Evolutionary conservation across 2,329 filamentous ascomycete species (phyloP).

Genomic region (Aureobasidium sp.): DNA sequence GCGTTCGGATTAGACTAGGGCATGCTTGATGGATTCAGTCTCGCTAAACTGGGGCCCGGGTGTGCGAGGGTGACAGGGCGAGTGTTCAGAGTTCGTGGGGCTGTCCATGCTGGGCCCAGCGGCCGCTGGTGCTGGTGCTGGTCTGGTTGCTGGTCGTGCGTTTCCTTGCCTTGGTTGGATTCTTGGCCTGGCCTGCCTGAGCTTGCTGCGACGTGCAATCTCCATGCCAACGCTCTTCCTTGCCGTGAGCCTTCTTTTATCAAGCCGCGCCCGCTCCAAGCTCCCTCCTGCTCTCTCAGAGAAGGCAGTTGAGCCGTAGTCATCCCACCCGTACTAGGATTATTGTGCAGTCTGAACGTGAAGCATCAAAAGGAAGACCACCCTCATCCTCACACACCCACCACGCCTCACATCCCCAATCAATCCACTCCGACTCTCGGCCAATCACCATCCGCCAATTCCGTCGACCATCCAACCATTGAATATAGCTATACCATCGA

Average conservation of each 20-base stretch:
- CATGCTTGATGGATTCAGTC: conserved; percentile 2
- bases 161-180: conserved; percentile 11
- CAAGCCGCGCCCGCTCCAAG: conserved; percentile 9
- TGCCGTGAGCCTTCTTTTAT: conserved; percentile 12
- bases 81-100: conserved; percentile 12
- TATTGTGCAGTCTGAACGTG: not conserved
- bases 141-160: conserved; percentile 1
- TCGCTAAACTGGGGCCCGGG: conserved; percentile 4
- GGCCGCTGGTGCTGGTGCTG: not conserved
- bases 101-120: not conserved
- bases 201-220: conserved; percentile 10
- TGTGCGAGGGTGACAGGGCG: conserved; percentile 7
- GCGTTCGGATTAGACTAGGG: conserved; percentile 7
- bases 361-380: not conserved
- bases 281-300: not conserved
- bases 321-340: not conserved
- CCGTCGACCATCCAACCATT: not conserved
- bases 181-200: conserved; percentile 12
- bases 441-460: not conserved
- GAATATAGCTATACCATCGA: conserved; percentile 5
- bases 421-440: not conserved
- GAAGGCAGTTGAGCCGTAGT: conserved; percentile 9
- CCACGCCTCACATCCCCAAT: not conserved
- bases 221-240: conserved; percentile 13
- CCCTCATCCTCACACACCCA: not conserved